Conservation (phyloP, 106 monocot species). For the Allium cepa region DNA sequence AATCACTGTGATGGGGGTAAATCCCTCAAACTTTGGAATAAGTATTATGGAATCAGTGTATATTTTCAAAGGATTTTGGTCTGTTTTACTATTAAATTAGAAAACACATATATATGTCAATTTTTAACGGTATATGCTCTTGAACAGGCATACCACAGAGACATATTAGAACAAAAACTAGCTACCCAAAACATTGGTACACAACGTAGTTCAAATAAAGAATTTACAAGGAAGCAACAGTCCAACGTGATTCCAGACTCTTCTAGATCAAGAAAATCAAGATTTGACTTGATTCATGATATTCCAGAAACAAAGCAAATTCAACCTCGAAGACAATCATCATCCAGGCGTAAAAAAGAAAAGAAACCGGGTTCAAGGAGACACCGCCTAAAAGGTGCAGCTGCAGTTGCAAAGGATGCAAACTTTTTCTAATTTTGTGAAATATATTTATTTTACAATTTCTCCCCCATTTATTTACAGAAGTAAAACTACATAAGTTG, state of each 20-base stretch:
- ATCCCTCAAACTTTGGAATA: background rate
- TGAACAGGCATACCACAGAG: conserved; percentile 76
- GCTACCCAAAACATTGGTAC: conserved; percentile 8
- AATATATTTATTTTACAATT: conserved; percentile 1
- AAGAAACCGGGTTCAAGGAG: conserved; percentile 41
- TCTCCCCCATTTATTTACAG: background rate
- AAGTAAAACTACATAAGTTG: background rate
- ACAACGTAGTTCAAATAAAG: background rate
- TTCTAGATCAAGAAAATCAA: too few species aligned
- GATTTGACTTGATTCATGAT: too few species aligned
- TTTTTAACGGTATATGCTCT: background rate
- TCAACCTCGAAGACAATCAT: conserved; percentile 23
- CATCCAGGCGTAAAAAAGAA: conserved; percentile 16
- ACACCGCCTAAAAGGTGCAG: conserved; percentile 24
- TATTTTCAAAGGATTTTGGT: background rate
- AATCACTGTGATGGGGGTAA: background rate
- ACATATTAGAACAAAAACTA: conserved; percentile 53
- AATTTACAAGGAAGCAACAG: conserved; percentile 6
- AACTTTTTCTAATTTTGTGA: conserved; percentile 11
- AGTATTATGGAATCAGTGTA: background rate
- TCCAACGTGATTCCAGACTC: background rate
- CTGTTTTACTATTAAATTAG: background rate
- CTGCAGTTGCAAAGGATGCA: conserved; percentile 14
- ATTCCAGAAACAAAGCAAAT: conserved; percentile 12
- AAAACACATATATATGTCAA: background rate